Conservation (phyloP, 495 filamentous ascomycete species). For the Aspergillus nidulans region DNA sequence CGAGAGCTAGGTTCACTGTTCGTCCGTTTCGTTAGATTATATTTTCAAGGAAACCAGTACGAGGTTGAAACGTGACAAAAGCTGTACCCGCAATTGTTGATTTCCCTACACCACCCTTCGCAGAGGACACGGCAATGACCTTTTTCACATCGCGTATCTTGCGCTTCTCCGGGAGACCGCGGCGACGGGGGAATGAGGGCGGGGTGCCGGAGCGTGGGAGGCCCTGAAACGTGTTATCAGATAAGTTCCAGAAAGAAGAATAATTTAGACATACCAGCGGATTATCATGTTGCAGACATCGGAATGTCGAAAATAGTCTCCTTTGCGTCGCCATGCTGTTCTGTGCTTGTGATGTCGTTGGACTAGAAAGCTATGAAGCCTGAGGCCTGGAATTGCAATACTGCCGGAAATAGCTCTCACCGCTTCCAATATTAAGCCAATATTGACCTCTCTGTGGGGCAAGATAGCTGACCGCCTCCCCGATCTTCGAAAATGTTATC, state of each 20-base stretch:
- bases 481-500: constrained; percentile 18
- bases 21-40: neutral
- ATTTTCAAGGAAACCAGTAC: neutral
- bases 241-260: neutral
- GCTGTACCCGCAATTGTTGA: constrained; percentile 75
- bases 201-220: constrained; percentile 73
- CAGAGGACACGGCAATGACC: constrained; percentile 86
- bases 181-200: constrained; percentile 69
- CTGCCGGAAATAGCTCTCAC: constrained; percentile 26
- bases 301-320: constrained; percentile 59
- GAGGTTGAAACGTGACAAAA: neutral
- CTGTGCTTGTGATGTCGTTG: neutral
- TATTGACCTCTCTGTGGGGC: too few species aligned
- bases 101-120: constrained; percentile 96
- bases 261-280: constrained; percentile 59
- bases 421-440: too few species aligned
- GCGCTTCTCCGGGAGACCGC: constrained; percentile 76
- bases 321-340: constrained; percentile 12
- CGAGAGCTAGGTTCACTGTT: constrained; percentile 78
- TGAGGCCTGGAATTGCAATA: constrained; percentile 15
- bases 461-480: constrained; percentile 23
- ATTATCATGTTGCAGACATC: constrained; percentile 77
- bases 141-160: constrained; percentile 78
- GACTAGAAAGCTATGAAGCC: neutral
- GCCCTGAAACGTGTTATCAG: constrained; percentile 49